phyloP scores from a whole-genome alignment of 257 asterid species.

The Fraxinus excelsior region DNA sequence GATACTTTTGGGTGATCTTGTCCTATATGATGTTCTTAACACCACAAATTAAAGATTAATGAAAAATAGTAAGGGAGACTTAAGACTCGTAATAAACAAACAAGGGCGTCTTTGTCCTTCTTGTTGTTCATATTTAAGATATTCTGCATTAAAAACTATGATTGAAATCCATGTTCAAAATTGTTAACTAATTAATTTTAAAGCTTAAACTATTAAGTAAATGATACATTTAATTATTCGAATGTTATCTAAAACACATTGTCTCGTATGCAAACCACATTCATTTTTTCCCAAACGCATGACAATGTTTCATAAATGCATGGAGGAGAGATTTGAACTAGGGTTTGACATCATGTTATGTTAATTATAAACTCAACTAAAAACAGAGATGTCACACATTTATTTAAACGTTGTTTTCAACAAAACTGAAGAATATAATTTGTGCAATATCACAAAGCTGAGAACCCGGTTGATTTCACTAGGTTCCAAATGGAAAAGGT shows the following conservation, averaged over 20 bases:
- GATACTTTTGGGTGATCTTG: background rate
- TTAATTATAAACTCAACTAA: background rate
- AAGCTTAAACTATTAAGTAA: background rate
- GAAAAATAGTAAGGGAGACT: background rate
- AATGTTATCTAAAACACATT: background rate
- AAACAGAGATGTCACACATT: too few species aligned
- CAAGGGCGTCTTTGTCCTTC: background rate
- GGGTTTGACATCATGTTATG: background rate
- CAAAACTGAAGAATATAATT: too few species aligned
- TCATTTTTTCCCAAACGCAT: background rate
- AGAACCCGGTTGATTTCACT: too few species aligned
- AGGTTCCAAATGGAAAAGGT: too few species aligned
- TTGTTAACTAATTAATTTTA: background rate
- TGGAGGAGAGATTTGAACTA: background rate
- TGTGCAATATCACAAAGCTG: background rate
- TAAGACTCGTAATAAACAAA: background rate
- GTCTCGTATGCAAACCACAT: background rate
- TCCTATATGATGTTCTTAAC: background rate
- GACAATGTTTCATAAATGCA: too few species aligned
- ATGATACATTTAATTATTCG: background rate
- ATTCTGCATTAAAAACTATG: background rate
- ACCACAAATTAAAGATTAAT: background rate
- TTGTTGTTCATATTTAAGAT: background rate
- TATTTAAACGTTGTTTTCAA: too few species aligned
- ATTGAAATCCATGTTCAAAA: background rate